phyloP scores from a whole-genome alignment of 2,329 filamentous ascomycete species.

The Corniculantispora saksenae region DNA sequence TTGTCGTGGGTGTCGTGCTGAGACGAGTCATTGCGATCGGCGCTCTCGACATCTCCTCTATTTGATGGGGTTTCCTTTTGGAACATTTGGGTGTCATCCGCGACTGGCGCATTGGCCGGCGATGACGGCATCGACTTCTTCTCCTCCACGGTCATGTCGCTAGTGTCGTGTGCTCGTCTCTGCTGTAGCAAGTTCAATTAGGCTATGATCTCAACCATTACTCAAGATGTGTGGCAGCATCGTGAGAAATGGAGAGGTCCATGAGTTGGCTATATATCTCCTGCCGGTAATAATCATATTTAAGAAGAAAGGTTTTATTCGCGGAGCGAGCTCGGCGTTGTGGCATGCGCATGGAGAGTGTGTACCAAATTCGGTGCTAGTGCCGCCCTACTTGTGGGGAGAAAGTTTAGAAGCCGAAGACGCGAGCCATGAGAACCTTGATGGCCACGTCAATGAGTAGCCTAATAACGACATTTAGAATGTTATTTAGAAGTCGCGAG shows the following conservation, averaged over 20 bases:
- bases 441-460: conserved; percentile 4
- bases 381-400: background rate
- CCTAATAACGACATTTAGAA: background rate
- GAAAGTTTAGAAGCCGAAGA: conserved; percentile 9
- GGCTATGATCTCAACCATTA: background rate
- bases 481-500: conserved; percentile 1
- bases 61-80: background rate
- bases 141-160: background rate
- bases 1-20: conserved; percentile 1
- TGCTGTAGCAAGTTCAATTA: background rate
- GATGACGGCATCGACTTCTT: background rate
- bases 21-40: background rate
- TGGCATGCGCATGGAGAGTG: background rate
- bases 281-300: background rate
- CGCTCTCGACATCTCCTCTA: background rate
- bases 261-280: background rate
- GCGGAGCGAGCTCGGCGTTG: conserved; percentile 5
- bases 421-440: conserved; percentile 10
- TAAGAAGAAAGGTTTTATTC: background rate
- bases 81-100: background rate
- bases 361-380: background rate
- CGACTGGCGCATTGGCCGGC: background rate
- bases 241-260: background rate
- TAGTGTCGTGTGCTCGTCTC: background rate
- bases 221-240: background rate